Evolutionary conservation across 805 yeast genomes (phyloP).

Genomic region (Maudiozyma saulgeensis): DNA sequence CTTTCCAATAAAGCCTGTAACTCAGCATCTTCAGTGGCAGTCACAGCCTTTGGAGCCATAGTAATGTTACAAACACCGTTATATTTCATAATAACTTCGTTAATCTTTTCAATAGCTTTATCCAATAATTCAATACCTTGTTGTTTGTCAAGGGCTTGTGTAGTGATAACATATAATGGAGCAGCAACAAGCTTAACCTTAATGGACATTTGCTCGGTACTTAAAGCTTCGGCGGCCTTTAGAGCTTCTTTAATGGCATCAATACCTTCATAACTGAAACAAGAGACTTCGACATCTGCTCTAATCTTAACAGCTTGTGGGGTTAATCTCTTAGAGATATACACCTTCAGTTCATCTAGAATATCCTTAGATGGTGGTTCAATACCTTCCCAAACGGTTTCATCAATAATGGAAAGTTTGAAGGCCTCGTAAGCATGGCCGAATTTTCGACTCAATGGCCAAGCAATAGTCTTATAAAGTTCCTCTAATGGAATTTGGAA

Average conservation of each 20-base stretch:
- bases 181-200: slow-evolving; percentile 96
- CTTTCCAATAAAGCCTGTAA: slow-evolving; percentile 90
- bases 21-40: slow-evolving; percentile 97
- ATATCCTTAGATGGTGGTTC: slow-evolving; percentile 63
- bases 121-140: slow-evolving; percentile 75
- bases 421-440: slow-evolving; percentile 98
- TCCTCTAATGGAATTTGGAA: slow-evolving; percentile 79
- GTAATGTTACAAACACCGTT: slow-evolving; percentile 88
- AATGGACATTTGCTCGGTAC: slow-evolving; percentile 79
- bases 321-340: slow-evolving; percentile 87
- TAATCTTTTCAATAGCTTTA: slow-evolving; percentile 69
- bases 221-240: slow-evolving; percentile 71
- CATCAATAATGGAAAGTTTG: slow-evolving; percentile 89
- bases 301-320: slow-evolving; percentile 97
- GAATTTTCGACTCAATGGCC: slow-evolving; percentile 93
- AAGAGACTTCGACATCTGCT: slow-evolving; percentile 97
- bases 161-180: slow-evolving; percentile 87
- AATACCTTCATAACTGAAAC: slow-evolving; percentile 94
- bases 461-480: slow-evolving; percentile 81
- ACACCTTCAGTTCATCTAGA: slow-evolving; percentile 73
- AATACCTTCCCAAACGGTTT: slow-evolving; percentile 71
- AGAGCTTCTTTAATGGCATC: slow-evolving; percentile 92
- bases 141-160: slow-evolving; percentile 85
- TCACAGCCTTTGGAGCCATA: slow-evolving; percentile 98
- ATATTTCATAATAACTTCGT: slow-evolving; percentile 53